Percentiles rank a stretch among this genome's conserved stretches.
These are phyloP conservation scores for Oldenlandia corymbosa DNA, from an alignment of 257 asterid species.

Conservation along the genomic window DNA sequence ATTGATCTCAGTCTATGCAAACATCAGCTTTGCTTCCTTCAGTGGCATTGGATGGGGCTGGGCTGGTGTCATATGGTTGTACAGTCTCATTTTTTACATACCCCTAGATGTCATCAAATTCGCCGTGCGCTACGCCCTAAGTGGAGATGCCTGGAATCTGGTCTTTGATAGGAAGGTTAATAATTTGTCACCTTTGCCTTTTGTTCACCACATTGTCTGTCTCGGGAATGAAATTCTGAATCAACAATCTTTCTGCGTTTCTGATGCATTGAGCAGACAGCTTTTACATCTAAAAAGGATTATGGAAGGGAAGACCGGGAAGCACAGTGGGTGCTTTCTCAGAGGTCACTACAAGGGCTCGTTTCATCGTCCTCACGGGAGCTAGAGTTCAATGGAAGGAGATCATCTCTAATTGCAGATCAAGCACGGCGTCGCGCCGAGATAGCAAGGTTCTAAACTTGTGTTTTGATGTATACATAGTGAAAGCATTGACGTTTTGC, in stretches of 20 bases:
- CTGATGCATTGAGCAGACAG: constrained; percentile 16
- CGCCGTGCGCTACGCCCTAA: constrained; percentile 20
- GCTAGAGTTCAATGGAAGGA: constrained; percentile 13
- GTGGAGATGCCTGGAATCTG: constrained; percentile 32
- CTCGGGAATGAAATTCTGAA: not conserved
- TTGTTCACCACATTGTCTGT: no score
- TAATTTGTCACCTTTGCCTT: no score
- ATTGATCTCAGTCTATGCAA: constrained; percentile 25
- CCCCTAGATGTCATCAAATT: constrained; percentile 29
- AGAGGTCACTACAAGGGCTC: constrained; percentile 16
- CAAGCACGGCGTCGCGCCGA: constrained; percentile 25
- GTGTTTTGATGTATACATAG: no score
- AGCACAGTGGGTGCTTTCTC: constrained; percentile 23
- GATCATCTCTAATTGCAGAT: constrained; percentile 19
- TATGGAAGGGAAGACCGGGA: constrained; percentile 23
- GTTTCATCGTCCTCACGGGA: constrained; percentile 13
- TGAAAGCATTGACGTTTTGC: no score
- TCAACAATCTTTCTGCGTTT: not conserved
- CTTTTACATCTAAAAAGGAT: constrained; percentile 24
- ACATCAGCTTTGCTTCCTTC: constrained; percentile 22
- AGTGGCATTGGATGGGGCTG: constrained; percentile 32
- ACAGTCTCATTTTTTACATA: constrained; percentile 22
- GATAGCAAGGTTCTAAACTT: constrained; percentile 32
- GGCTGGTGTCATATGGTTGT: constrained; percentile 37
- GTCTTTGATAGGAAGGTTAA: constrained; percentile 30